These are phyloP conservation scores for Biscogniauxia marginata DNA, from an alignment of 2,329 filamentous ascomycete genomes.

Conservation along the genomic window DNA sequence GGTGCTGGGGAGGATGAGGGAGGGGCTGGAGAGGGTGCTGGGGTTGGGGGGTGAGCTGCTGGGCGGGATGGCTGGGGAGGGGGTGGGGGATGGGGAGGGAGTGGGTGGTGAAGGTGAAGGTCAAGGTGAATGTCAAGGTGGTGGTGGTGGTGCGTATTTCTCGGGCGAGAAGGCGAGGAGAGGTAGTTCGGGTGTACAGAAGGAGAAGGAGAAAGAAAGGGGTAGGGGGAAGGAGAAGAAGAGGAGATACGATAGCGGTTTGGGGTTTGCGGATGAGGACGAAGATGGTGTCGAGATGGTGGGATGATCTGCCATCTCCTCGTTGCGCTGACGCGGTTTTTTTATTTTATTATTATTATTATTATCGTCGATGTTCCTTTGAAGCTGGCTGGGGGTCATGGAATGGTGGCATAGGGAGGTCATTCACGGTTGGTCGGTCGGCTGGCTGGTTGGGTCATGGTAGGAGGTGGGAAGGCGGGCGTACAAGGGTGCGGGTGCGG, in stretches of 20 bases:
- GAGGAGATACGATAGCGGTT: constrained; percentile 52
- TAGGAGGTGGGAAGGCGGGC: no score
- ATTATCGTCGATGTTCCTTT: background rate
- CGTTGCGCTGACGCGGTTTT: no score
- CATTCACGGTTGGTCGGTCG: no score
- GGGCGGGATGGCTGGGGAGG: constrained; percentile 26
- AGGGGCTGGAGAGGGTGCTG: constrained; percentile 49
- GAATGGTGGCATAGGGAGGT: no score
- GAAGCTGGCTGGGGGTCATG: no score
- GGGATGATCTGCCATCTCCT: no score
- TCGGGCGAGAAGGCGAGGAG: constrained; percentile 10
- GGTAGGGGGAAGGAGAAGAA: constrained; percentile 40
- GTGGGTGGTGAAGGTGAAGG: background rate
- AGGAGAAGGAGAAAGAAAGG: constrained; percentile 10
- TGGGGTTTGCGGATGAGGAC: constrained; percentile 56
- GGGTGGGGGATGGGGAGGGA: no score
- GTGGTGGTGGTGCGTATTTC: background rate
- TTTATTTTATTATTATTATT: background rate
- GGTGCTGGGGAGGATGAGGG: constrained; percentile 50
- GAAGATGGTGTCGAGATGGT: constrained; percentile 31
- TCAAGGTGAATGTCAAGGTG: background rate
- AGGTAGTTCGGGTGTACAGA: background rate
- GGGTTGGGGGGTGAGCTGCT: constrained; percentile 47
- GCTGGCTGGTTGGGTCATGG: no score
- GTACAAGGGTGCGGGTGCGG: no score